Evolutionary conservation across 2,329 filamentous ascomycete species (phyloP).

Genomic region (Diaporthe vaccinii): DNA sequence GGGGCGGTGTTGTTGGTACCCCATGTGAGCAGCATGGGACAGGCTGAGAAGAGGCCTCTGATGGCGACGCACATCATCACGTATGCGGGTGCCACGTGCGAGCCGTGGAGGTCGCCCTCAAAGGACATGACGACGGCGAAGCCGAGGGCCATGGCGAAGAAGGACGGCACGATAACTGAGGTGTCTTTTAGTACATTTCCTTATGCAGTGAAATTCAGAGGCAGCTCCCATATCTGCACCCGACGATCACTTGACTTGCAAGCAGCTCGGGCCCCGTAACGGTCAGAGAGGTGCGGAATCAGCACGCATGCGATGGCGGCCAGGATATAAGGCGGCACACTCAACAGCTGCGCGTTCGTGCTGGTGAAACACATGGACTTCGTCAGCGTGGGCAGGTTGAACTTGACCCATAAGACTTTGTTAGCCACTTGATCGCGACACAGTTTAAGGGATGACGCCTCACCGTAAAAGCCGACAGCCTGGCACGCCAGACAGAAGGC

Average conservation of each 20-base stretch:
- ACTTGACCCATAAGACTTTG: background rate
- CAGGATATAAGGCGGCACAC: slow-evolving; percentile 24
- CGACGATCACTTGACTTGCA: background rate
- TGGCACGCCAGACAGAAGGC: background rate
- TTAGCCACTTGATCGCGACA: background rate
- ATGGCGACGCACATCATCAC: slow-evolving; percentile 6
- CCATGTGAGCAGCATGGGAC: slow-evolving; percentile 4
- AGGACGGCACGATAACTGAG: background rate
- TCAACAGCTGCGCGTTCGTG: slow-evolving; percentile 26
- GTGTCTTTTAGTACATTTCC: background rate
- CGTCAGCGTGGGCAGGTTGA: slow-evolving; percentile 19
- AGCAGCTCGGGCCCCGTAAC: background rate
- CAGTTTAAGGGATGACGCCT: background rate
- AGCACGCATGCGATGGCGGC: background rate
- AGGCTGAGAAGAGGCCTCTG: background rate
- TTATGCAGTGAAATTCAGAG: too few relatives aligned
- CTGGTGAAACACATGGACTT: slow-evolving; percentile 31
- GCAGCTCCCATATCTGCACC: background rate
- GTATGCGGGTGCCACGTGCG: slow-evolving; percentile 7
- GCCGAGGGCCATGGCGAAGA: slow-evolving; percentile 5
- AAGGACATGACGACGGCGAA: slow-evolving; percentile 13
- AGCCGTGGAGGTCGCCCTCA: slow-evolving; percentile 3
- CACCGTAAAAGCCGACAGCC: slow-evolving; percentile 28
- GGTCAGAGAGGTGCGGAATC: slow-evolving; percentile 12
- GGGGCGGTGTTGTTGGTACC: slow-evolving; percentile 24